Evolutionary conservation across 2,329 filamentous ascomycete genomes (phyloP).

Genomic region (Cladosporium oxysporum): DNA sequence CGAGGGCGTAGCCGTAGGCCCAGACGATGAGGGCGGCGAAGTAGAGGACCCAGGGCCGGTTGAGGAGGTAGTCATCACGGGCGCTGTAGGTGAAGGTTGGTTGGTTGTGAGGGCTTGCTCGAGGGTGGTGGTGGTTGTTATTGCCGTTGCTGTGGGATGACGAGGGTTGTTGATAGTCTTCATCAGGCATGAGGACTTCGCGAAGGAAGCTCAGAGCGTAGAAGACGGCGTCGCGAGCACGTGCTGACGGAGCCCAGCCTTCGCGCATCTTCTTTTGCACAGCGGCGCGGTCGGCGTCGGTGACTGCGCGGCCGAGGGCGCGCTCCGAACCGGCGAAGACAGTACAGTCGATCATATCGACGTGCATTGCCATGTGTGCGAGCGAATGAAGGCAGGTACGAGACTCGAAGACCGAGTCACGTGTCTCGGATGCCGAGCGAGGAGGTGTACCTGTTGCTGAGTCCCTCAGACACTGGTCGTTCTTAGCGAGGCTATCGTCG

Average conservation of each 20-base stretch:
- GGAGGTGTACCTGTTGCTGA: conserved; percentile 6
- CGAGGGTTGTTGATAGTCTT: conserved; percentile 39
- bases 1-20: conserved; percentile 89
- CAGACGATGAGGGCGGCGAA: conserved; percentile 90
- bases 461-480: conserved; percentile 27
- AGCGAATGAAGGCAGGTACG: conserved; percentile 88
- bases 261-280: conserved; percentile 84
- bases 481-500: conserved; percentile 73
- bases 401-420: conserved; percentile 80
- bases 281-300: conserved; percentile 74
- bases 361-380: conserved; percentile 97
- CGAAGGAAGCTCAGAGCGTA: conserved; percentile 87
- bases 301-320: conserved; percentile 82
- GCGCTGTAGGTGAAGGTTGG: conserved; percentile 65
- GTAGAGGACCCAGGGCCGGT: conserved; percentile 93
- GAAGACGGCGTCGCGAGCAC: conserved; percentile 86
- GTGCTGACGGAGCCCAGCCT: conserved; percentile 83
- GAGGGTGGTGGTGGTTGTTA: neutral
- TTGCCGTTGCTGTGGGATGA: neutral
- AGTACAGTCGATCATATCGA: conserved; percentile 95
- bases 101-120: neutral
- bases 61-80: conserved; percentile 83
- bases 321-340: conserved; percentile 88
- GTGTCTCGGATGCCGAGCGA: conserved; percentile 41
- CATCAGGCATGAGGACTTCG: conserved; percentile 71